Evolutionary conservation across 2,329 filamentous ascomycete genomes (phyloP), one percentile per base, ranked within the genome.

Genomic region (Exserohilum turcica): DNA sequence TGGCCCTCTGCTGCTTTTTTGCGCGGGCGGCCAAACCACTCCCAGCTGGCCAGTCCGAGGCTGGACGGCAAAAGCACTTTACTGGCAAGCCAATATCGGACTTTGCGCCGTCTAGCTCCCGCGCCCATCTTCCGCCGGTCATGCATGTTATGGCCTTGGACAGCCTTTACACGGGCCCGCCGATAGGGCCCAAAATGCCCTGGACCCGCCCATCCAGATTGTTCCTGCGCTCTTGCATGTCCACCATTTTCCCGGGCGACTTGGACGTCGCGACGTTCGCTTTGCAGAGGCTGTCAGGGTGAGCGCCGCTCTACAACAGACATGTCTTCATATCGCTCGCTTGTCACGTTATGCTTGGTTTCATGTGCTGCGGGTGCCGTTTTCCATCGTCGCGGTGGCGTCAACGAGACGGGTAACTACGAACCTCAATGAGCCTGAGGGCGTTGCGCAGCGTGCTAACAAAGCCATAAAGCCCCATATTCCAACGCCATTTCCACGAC

Each of bases 381-480:
- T 36, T 63, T 68, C 57, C 63, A 57, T 43, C 52, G 51, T 45
- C 57, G 57, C 40, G 56, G 61, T 59, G 63, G 58, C 60, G 57
- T 59, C 7, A 29, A 42, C 24, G 24, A 42, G 21, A 29, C 24
- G 51, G 64, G 68, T 69, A 66, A 61, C 61, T 52, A 60, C 53
- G 48, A 45, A 32, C 18, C 48, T 32, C 35, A 27, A 48, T 44
- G 44, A 54, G 54, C 57, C 53, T 52, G 38, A 48, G 52, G 46
- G 44, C 57, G 55, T 63, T 59, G 63, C 64, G 64, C 28, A 49
- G 48, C 59, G 49, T 67, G 56, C 67, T 69, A 64, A 71, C 57
- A 33, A 61, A 65, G 60, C 61, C 62, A 56, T 60, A 53, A 61
- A 73, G 61, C 59, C 57, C 55, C 59, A 19, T 70, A 69, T 59